A percentile compares a stretch with the other conserved stretches of the same genome.
Conservation (phyloP, 352 stramenopile genomes). For the Globisporangium solare region DNA sequence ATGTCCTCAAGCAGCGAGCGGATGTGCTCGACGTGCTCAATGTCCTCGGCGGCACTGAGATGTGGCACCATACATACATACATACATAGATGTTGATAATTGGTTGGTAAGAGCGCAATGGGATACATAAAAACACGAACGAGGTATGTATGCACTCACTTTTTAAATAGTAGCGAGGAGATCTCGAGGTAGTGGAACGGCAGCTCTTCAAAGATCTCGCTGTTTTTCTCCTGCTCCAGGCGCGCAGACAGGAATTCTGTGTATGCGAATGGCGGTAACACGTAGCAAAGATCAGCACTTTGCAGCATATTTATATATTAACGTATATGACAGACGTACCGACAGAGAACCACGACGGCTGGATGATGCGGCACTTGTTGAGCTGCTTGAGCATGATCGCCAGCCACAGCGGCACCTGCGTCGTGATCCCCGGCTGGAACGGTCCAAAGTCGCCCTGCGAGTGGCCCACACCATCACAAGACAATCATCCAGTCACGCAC, state of each 20-base stretch:
- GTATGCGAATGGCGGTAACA: too few relatives aligned
- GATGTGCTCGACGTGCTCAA: conserved; percentile 80
- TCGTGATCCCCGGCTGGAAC: conserved; percentile 82
- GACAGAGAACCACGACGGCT: conserved; percentile 78
- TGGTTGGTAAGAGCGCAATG: background rate
- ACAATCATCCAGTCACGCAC: background rate
- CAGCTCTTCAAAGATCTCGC: conserved; percentile 72
- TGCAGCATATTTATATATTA: background rate
- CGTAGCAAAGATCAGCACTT: background rate
- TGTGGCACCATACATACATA: too few relatives aligned
- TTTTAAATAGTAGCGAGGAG: conserved; percentile 75
- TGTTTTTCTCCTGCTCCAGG: conserved; percentile 69
- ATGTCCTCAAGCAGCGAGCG: conserved; percentile 83
- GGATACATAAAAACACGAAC: too few relatives aligned
- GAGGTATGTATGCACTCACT: conserved; percentile 33
- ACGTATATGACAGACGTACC: conserved; percentile 19
- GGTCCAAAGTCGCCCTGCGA: conserved; percentile 79
- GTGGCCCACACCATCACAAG: background rate
- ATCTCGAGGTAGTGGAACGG: conserved; percentile 89
- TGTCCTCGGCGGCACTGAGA: conserved; percentile 69
- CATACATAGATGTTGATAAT: background rate
- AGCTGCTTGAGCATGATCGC: conserved; percentile 87
- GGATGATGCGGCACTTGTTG: conserved; percentile 83
- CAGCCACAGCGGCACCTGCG: conserved; percentile 85
- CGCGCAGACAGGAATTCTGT: conserved; percentile 52